Percentiles rank a stretch among this genome's conserved stretches.
These are phyloP conservation scores for Lipomyces yamadae DNA, from an alignment of 805 yeast genomes.

Conservation along the genomic window DNA sequence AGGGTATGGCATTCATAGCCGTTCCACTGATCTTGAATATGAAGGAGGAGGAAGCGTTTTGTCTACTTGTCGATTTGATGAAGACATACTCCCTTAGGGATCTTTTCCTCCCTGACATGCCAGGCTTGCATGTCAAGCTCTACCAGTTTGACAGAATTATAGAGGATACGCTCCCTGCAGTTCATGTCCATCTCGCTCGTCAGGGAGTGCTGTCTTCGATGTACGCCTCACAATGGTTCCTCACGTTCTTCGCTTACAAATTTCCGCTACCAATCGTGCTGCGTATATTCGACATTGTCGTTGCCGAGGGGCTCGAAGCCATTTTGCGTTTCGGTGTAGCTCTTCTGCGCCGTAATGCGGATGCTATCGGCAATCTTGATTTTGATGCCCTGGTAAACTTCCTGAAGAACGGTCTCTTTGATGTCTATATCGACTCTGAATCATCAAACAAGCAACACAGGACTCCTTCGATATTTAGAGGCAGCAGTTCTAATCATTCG, in stretches of 20 bases:
- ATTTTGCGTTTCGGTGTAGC: conserved; percentile 83
- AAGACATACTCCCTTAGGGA: conserved; percentile 79
- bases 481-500: conserved; percentile 8
- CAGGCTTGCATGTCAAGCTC: conserved; percentile 80
- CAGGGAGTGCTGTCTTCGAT: conserved; percentile 90
- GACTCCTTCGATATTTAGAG: conserved; percentile 34
- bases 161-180: conserved; percentile 73
- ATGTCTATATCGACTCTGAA: conserved; percentile 57
- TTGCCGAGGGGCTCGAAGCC: conserved; percentile 90
- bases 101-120: conserved; percentile 86
- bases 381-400: conserved; percentile 80
- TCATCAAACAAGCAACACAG: conserved; percentile 16
- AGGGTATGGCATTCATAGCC: conserved; percentile 94
- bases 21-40: conserved; percentile 83
- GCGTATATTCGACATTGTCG: conserved; percentile 83
- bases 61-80: conserved; percentile 81
- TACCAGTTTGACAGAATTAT: conserved; percentile 89
- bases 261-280: conserved; percentile 89
- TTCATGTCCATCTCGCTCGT: conserved; percentile 74
- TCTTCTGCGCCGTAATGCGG: conserved; percentile 71
- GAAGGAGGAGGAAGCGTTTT: conserved; percentile 83
- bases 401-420: conserved; percentile 79
- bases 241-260: conserved; percentile 92
- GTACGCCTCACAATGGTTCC: conserved; percentile 98
- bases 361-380: conserved; percentile 59